Conservation (phyloP, 176 grass and related monocot species). For the Phoenix dactylifera region DNA sequence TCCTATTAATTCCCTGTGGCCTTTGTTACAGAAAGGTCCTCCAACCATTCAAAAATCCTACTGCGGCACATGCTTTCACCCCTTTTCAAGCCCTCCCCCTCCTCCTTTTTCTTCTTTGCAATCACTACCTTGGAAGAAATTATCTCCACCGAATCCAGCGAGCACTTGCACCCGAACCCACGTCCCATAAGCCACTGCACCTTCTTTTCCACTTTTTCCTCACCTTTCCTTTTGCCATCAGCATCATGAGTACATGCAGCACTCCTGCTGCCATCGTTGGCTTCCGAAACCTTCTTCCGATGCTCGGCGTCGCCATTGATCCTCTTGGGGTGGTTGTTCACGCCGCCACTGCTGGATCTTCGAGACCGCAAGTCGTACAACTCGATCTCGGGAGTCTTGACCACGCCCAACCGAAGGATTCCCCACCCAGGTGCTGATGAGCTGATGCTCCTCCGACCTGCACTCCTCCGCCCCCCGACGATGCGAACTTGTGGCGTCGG, state of each 20-base stretch:
- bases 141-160: conserved; percentile 33
- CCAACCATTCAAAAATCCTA: conserved; percentile 42
- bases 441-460: conserved; percentile 33
- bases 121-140: conserved; percentile 6
- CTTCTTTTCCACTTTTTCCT: conserved; percentile 17
- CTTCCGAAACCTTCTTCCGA: conserved; percentile 4
- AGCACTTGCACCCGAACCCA: conserved; percentile 46
- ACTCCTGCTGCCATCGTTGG: background rate
- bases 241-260: too few species aligned
- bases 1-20: background rate
- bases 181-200: background rate
- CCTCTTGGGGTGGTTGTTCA: background rate
- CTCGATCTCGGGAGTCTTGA: conserved; percentile 38
- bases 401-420: conserved; percentile 45
- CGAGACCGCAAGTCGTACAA: conserved; percentile 8
- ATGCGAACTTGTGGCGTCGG: conserved; percentile 48
- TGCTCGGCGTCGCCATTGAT: background rate
- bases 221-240: too few species aligned
- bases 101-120: conserved; percentile 3
- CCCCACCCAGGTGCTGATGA: conserved; percentile 31
- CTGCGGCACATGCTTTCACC: conserved; percentile 2
- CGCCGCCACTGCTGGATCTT: background rate
- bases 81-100: conserved; percentile 10
- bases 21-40: conserved; percentile 41
- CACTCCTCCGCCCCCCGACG: background rate